Percentiles rank a stretch among this genome's conserved stretches.
Conservation (phyloP, 2,329 filamentous ascomycete species). For the Salinomyces thailandicus region DNA sequence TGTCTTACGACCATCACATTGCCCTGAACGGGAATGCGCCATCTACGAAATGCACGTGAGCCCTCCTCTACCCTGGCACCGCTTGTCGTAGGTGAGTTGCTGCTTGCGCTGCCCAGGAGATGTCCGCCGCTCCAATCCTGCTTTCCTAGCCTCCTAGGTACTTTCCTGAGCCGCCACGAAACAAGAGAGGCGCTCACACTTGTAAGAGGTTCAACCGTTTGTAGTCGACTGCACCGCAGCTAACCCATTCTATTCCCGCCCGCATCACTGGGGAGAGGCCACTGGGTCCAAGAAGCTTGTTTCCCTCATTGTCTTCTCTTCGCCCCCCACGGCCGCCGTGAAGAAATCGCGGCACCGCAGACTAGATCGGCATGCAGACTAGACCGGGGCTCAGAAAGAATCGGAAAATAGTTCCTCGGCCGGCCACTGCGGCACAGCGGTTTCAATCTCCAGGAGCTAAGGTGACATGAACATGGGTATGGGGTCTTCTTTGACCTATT, state of each 20-base stretch:
- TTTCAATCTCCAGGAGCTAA: background rate
- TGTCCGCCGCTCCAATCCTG: background rate
- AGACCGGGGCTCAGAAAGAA: background rate
- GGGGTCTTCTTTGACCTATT: too few relatives aligned
- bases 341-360: background rate
- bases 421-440: background rate
- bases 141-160: too few relatives aligned
- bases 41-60: too few relatives aligned
- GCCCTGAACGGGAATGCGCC: too few relatives aligned
- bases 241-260: background rate
- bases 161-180: background rate
- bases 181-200: background rate
- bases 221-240: background rate
- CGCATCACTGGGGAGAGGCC: too few relatives aligned
- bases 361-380: background rate
- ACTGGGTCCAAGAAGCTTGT: too few relatives aligned
- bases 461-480: background rate
- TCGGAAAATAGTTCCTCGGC: background rate
- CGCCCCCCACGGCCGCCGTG: background rate
- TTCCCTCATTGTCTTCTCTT: too few relatives aligned
- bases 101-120: background rate
- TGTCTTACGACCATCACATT: too few relatives aligned
- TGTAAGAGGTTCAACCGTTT: background rate
- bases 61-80: too few relatives aligned
- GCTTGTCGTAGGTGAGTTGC: too few relatives aligned